Evolutionary conservation across 2,329 filamentous ascomycete genomes (phyloP).

Genomic region (Pseudocercospora vitis): DNA sequence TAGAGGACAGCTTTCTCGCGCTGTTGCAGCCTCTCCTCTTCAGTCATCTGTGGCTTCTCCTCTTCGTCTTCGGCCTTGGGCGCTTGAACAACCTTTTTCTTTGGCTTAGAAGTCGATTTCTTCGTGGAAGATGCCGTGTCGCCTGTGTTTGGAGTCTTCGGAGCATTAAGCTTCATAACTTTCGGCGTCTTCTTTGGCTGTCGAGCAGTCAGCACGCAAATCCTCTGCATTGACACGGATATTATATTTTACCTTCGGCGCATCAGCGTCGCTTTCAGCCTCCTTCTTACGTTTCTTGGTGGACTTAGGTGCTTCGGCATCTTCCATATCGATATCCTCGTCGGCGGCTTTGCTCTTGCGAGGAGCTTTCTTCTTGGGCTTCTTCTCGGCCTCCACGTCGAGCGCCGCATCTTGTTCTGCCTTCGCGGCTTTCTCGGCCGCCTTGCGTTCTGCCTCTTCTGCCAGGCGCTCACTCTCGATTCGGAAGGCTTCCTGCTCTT

Average conservation of each 20-base stretch:
- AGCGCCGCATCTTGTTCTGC: conserved; percentile 34
- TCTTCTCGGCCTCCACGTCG: conserved; percentile 53
- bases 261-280: conserved; percentile 65
- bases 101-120: conserved; percentile 54
- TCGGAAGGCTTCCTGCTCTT: conserved; percentile 46
- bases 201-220: conserved; percentile 31
- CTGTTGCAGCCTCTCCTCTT: conserved; percentile 56
- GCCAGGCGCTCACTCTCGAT: conserved; percentile 42
- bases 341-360: conserved; percentile 38
- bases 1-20: conserved; percentile 76
- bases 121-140: conserved; percentile 36
- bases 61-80: conserved; percentile 59
- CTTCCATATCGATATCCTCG: conserved; percentile 57
- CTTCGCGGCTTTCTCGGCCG: conserved; percentile 46
- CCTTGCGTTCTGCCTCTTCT: conserved; percentile 40
- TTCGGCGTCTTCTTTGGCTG: conserved; percentile 54
- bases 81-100: conserved; percentile 57
- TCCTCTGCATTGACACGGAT: not conserved
- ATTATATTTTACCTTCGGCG: conserved; percentile 54
- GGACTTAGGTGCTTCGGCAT: conserved; percentile 61
- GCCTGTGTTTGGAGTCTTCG: conserved; percentile 41
- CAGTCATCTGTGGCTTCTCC: conserved; percentile 56
- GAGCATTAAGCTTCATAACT: conserved; percentile 48
- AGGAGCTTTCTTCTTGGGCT: conserved; percentile 43
- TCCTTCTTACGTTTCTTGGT: conserved; percentile 81